These are phyloP conservation scores for Astragalus glycyphyllos DNA, from an alignment of 306 rosid species.

Conservation along the genomic window DNA sequence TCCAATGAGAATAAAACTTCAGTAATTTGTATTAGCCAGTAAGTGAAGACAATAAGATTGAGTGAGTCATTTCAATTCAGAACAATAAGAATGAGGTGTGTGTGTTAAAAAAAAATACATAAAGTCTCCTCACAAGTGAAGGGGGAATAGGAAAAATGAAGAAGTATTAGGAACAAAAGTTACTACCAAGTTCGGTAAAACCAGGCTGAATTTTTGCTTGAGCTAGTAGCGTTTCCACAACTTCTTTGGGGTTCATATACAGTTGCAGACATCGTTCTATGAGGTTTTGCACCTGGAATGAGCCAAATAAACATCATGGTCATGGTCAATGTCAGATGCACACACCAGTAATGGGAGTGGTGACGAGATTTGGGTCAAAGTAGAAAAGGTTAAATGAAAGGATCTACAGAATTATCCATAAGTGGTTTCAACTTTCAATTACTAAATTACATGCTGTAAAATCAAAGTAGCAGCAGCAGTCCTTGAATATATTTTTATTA, in stretches of 20 bases:
- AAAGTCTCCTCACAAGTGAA: neutral
- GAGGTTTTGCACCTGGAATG: slow-evolving; percentile 78
- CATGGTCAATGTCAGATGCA: neutral
- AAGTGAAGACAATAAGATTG: neutral
- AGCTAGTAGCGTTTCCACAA: slow-evolving; percentile 63
- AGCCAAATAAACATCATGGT: slow-evolving; percentile 15
- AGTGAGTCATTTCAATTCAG: neutral
- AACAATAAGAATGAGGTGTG: neutral
- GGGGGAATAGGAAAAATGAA: neutral
- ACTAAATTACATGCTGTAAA: neutral
- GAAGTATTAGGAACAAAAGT: slow-evolving; percentile 15
- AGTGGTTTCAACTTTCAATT: slow-evolving; percentile 6
- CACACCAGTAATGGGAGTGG: neutral
- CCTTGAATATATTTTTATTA: neutral
- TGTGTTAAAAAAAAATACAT: neutral
- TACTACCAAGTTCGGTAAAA: slow-evolving; percentile 81
- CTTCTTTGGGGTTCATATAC: slow-evolving; percentile 81
- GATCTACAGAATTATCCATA: neutral
- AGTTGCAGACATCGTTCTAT: slow-evolving; percentile 79
- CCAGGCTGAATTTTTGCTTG: slow-evolving; percentile 83
- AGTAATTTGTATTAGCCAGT: neutral
- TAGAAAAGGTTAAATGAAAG: neutral
- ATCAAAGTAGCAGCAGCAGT: slow-evolving; percentile 1
- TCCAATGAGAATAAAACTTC: slow-evolving; percentile 9
- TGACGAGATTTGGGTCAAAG: neutral